Percentiles rank a stretch among this genome's conserved stretches.
These are phyloP conservation scores for Aphanomyces astaci DNA, from an alignment of 352 stramenopile species.

Conservation along the genomic window DNA sequence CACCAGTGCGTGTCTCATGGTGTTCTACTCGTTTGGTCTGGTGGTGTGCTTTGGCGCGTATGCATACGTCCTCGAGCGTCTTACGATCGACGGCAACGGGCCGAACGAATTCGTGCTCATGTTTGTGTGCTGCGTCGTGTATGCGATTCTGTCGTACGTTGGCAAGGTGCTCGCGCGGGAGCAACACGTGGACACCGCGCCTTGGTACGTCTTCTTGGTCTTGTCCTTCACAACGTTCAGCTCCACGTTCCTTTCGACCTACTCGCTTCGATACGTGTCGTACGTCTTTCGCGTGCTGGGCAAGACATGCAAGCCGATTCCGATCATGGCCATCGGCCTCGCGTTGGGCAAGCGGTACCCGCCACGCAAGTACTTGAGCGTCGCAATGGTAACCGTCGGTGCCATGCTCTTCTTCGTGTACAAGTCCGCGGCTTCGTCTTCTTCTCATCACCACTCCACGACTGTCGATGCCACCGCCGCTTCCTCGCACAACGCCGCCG, in stretches of 20 bases:
- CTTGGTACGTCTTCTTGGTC: constrained; percentile 37
- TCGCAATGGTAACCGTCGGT: constrained; percentile 72
- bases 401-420: constrained; percentile 61
- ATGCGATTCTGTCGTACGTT: constrained; percentile 64
- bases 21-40: constrained; percentile 62
- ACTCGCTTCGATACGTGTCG: constrained; percentile 43
- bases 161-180: constrained; percentile 59
- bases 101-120: constrained; percentile 82
- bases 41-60: constrained; percentile 80
- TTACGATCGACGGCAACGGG: constrained; percentile 63
- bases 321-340: constrained; percentile 86
- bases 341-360: constrained; percentile 82
- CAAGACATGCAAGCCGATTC: constrained; percentile 88
- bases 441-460: not conserved
- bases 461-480: not conserved
- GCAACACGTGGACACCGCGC: constrained; percentile 35
- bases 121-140: constrained; percentile 76
- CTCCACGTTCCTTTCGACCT: constrained; percentile 82
- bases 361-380: constrained; percentile 84
- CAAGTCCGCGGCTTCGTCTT: not conserved
- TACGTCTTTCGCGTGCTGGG: constrained; percentile 78
- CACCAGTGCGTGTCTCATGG: not conserved
- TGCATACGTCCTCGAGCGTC: constrained; percentile 81
- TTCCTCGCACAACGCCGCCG: constrained; percentile 10
- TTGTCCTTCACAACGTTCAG: constrained; percentile 62